Conservation (phyloP, 1,284 basidiomycete genomes). For the Microbotryum violaceum region DNA sequence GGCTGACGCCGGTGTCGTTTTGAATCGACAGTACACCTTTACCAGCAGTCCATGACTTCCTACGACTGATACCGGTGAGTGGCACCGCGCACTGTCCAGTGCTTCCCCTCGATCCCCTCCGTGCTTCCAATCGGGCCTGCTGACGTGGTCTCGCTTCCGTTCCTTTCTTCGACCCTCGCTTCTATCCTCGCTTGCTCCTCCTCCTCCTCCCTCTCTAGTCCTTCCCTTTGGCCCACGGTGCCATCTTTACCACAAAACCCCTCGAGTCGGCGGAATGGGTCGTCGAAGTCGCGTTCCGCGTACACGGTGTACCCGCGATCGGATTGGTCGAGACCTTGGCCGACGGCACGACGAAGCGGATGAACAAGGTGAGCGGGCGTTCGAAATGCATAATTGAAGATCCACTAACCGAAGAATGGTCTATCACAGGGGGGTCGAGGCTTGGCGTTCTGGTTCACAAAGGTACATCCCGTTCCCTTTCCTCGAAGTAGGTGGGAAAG, state of each 20-base stretch:
- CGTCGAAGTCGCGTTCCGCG: constrained; percentile 36
- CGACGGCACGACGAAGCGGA: constrained; percentile 13
- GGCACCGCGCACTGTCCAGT: background rate
- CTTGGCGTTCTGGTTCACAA: constrained; percentile 37
- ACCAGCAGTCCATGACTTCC: constrained; percentile 35
- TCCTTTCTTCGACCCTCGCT: background rate
- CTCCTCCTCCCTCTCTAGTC: background rate
- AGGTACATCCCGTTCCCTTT: constrained; percentile 12
- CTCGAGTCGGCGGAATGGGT: constrained; percentile 36
- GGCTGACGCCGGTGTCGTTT: background rate
- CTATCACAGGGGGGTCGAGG: constrained; percentile 33
- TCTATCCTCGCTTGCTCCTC: background rate
- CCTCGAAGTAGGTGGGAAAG: background rate
- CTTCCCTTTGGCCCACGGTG: constrained; percentile 36
- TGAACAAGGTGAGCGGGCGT: constrained; percentile 15
- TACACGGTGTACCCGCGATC: constrained; percentile 31
- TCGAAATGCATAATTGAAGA: background rate
- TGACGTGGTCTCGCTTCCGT: background rate
- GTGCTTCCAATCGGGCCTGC: background rate
- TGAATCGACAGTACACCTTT: constrained; percentile 20
- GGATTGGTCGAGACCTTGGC: constrained; percentile 14
- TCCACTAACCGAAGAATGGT: constrained; percentile 4
- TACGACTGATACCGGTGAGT: constrained; percentile 33
- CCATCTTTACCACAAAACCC: constrained; percentile 31
- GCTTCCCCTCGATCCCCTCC: too few species aligned